Conservation (phyloP, 208 protist genomes). For the Trypanosoma boissoni region DNA sequence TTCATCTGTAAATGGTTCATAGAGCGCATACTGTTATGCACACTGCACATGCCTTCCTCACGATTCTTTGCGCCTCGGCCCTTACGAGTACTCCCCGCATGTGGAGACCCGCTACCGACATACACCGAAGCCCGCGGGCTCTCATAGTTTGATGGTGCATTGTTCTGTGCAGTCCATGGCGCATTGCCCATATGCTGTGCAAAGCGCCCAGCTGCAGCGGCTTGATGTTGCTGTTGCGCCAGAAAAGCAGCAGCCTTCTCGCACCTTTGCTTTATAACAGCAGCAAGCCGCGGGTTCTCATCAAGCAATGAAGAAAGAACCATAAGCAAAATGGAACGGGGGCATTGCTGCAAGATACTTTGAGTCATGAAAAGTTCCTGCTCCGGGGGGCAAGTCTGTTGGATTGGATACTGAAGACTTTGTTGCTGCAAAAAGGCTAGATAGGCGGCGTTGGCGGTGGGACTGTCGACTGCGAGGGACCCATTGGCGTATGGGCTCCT, state of each 20-base stretch:
- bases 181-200: slow-evolving; percentile 7
- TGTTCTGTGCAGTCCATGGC: slow-evolving; percentile 34
- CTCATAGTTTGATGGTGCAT: slow-evolving; percentile 14
- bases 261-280: slow-evolving; percentile 43
- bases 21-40: slow-evolving; percentile 77
- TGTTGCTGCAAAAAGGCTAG: slow-evolving; percentile 46
- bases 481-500: slow-evolving; percentile 9
- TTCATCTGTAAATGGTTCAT: slow-evolving; percentile 86
- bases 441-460: slow-evolving; percentile 11
- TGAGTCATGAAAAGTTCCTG: slow-evolving; percentile 60
- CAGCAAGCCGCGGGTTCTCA: slow-evolving; percentile 55
- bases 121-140: slow-evolving; percentile 14
- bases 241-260: slow-evolving; percentile 38
- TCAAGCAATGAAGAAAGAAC: slow-evolving; percentile 70
- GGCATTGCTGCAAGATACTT: slow-evolving; percentile 55
- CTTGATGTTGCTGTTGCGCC: slow-evolving; percentile 4
- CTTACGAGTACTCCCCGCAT: slow-evolving; percentile 25
- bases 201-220: slow-evolving; percentile 21
- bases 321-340: slow-evolving; percentile 47
- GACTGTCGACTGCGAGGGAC: slow-evolving; percentile 21
- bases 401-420: slow-evolving; percentile 27
- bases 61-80: slow-evolving; percentile 56
- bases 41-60: slow-evolving; percentile 78
- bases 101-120: slow-evolving; percentile 29
- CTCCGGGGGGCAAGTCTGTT: slow-evolving; percentile 37